Conservation (phyloP, 2,329 filamentous ascomycete genomes). For the Penicillium crustosum region DNA sequence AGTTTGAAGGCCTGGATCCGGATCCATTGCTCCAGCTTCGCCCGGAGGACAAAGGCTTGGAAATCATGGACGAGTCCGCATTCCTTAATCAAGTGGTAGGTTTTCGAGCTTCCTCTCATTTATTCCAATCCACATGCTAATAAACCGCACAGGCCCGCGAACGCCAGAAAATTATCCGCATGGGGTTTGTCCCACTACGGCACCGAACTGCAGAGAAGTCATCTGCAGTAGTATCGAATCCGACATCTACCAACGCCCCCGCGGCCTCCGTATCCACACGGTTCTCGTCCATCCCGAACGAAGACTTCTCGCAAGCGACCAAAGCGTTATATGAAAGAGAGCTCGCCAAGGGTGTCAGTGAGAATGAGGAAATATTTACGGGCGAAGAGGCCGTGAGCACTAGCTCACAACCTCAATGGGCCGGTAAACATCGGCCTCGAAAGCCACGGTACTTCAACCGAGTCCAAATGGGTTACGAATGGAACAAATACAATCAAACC, state of each 20-base stretch:
- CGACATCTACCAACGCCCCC: constrained; percentile 43
- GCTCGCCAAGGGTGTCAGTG: constrained; percentile 82
- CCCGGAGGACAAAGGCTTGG: constrained; percentile 62
- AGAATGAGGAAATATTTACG: constrained; percentile 94
- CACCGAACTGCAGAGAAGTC: constrained; percentile 43
- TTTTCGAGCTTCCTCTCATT: constrained; percentile 21
- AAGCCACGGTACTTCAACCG: constrained; percentile 98
- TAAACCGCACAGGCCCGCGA: constrained; percentile 48
- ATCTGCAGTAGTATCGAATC: constrained; percentile 32
- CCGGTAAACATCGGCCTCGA: constrained; percentile 78
- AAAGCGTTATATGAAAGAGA: constrained; percentile 90
- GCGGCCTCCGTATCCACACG: constrained; percentile 60
- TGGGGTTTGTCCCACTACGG: constrained; percentile 66
- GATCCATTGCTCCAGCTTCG: constrained; percentile 65
- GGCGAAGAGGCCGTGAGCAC: constrained; percentile 77
- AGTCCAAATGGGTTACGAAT: constrained; percentile 98
- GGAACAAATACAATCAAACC: constrained; percentile 99
- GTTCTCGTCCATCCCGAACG: constrained; percentile 67
- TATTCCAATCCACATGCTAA: constrained; percentile 13
- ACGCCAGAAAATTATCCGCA: constrained; percentile 61
- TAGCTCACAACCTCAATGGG: constrained; percentile 70
- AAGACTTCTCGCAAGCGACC: constrained; percentile 83
- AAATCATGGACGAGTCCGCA: constrained; percentile 57
- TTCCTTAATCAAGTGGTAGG: constrained; percentile 59
- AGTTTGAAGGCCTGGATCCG: constrained; percentile 58